Base-by-base conservation (phyloP, 1,284 basidiomycete species). In the Trichosporon asahii region DNA sequence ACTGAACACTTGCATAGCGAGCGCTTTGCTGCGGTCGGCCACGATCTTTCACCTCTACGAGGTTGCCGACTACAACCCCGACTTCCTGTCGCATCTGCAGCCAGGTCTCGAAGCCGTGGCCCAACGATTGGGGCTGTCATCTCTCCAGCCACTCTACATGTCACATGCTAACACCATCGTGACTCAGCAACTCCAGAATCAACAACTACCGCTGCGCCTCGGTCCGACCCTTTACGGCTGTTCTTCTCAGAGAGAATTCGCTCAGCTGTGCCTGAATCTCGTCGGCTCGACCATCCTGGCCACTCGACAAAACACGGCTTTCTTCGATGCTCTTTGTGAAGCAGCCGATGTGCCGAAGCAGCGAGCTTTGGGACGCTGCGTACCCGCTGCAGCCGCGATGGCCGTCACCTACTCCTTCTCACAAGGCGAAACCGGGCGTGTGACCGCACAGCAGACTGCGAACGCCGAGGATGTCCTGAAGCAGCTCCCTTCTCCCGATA, bases 41-140 rank as follows among this genome's bases (percentile, higher is more conserved):
- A 88, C 94, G 1, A 93, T 96, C 77, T 95, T 91, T 88, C 90
- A 95, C 80, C 81, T 98, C 44, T 85, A 98, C 69, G 93, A 95
- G 79, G 87, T 89, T 5, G 64, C 89, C 85, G 75, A 76, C 21
- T 91, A 90, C 77, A 61, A 31, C 18, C 57, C 29, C 4, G 57
- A 33, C 57, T 61, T 61, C n/a, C 84, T 86, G 8, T 77, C 76
- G 6, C 90, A 93, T 75, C 88, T 94, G 46, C 87, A 90, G 74
- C 84, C 86, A 1, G 86, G 92, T 23, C 84, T 98, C 18, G 77
- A 79, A 9, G 88, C 88, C 3, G 89, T 91, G 12, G 87, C 92
- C 0, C 77, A 84, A 31, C 86, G 89, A 9, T 86, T 98, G 69
- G 94, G 94, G 11, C 84, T 98, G 61, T 70, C 82, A 1, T 85